A percentile compares a stretch with the other conserved stretches of the same genome.
Evolutionary conservation across 139 green algal genomes (phyloP).

Genomic region (Tetradesmus obliquus): DNA sequence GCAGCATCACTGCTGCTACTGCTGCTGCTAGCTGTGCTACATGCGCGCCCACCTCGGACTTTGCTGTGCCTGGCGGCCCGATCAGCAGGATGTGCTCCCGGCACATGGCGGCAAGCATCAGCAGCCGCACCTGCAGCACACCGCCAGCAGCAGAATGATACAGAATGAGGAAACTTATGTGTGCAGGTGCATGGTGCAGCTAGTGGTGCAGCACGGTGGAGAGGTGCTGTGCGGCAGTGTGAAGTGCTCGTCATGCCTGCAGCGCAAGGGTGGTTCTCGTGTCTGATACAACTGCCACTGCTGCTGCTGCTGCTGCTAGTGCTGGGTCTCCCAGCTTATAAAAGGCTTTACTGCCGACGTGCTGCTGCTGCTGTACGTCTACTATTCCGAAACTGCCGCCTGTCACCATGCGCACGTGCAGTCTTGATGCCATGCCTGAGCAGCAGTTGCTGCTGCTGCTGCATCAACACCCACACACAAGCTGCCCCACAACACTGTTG

Average conservation of each 20-base stretch:
- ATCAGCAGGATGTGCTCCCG: slow-evolving; percentile 93
- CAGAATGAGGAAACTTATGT: neutral
- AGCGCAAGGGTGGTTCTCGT: neutral
- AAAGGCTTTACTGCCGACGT: too few relatives aligned
- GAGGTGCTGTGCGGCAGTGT: neutral
- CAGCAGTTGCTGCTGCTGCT: neutral
- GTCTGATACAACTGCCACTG: neutral
- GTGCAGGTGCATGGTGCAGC: neutral
- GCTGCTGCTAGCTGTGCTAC: neutral
- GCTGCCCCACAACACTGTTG: neutral
- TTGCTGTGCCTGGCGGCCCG: slow-evolving; percentile 88
- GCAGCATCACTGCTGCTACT: neutral
- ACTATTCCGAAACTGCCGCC: too few relatives aligned
- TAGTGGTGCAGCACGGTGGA: neutral
- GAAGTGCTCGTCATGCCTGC: neutral
- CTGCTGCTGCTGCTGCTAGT: neutral
- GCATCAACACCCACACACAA: neutral
- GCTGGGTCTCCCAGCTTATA: too few relatives aligned
- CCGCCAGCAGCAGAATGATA: neutral
- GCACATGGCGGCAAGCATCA: slow-evolving; percentile 90
- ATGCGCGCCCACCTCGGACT: slow-evolving; percentile 76
- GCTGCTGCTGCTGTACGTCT: too few relatives aligned
- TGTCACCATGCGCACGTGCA: too few relatives aligned
- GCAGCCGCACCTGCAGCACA: slow-evolving; percentile 77
- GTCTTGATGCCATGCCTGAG: too few relatives aligned